These are phyloP conservation scores for Phlyctochytrium bullatum DNA, from an alignment of 192 early-diverging fungal species.

Conservation along the genomic window DNA sequence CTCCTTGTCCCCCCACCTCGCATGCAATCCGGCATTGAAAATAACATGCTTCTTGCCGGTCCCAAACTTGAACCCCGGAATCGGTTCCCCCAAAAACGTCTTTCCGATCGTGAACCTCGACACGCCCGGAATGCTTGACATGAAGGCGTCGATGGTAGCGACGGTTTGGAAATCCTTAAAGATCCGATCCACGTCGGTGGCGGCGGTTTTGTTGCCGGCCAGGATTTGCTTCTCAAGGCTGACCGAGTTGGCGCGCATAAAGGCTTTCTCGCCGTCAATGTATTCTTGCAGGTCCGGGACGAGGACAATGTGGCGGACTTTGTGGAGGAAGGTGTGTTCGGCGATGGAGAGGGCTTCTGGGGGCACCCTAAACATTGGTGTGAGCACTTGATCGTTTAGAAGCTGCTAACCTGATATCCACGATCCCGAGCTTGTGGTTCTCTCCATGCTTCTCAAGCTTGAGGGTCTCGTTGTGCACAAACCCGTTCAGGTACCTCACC, in stretches of 20 bases:
- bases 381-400: too few species aligned
- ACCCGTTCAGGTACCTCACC: background rate
- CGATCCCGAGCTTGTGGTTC: background rate
- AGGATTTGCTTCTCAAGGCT: background rate
- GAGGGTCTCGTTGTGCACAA: background rate
- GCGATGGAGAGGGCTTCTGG: background rate
- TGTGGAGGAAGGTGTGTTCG: background rate
- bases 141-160: constrained; percentile 22
- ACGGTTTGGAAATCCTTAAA: constrained; percentile 35
- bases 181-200: constrained; percentile 11
- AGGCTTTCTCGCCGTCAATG: constrained; percentile 41
- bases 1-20: constrained; percentile 57
- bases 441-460: too few species aligned
- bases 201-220: background rate
- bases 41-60: constrained; percentile 28
- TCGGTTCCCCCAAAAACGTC: constrained; percentile 25
- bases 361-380: too few species aligned
- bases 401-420: constrained; percentile 3
- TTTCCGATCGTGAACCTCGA: constrained; percentile 20
- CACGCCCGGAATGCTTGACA: constrained; percentile 21
- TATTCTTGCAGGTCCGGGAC: constrained; percentile 44
- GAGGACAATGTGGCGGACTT: constrained; percentile 24
- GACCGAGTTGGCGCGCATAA: constrained; percentile 18
- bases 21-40: constrained; percentile 52
- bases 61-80: constrained; percentile 32